Evolutionary conservation across 345 rosid genomes (phyloP).

Genomic region (Citrus glauca): DNA sequence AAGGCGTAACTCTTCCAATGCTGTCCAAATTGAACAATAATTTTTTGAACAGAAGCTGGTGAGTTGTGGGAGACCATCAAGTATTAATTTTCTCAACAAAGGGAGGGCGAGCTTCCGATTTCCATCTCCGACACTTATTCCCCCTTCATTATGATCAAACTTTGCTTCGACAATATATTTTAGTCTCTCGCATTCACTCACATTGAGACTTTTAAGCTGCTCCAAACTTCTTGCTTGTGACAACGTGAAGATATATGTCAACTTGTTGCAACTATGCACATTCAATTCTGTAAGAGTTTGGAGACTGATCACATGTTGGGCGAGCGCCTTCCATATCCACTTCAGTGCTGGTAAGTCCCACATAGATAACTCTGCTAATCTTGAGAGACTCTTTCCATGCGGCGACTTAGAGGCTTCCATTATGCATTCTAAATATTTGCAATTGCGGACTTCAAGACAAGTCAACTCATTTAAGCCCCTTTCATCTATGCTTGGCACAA

Average conservation of each 20-base stretch:
- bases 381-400: not conserved
- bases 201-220: no score
- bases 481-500: not conserved
- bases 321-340: not conserved
- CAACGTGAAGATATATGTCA: no score
- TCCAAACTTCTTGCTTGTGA: no score
- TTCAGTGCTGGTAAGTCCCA: rapidly evolving
- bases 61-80: rapidly evolving
- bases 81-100: no score
- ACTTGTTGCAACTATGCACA: rapidly evolving
- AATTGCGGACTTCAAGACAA: not conserved
- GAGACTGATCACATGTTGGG: not conserved
- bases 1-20: rapidly evolving
- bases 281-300: no score
- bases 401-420: not conserved
- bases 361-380: not conserved
- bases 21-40: no score
- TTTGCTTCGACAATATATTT: no score
- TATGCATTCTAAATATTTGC: not conserved
- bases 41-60: no score
- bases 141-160: no score
- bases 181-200: rapidly evolving
- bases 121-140: no score
- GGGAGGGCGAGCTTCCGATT: no score
- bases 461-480: not conserved